phyloP scores from a whole-genome alignment of 345 rosid species.

The Crucihimalaya himalaica region DNA sequence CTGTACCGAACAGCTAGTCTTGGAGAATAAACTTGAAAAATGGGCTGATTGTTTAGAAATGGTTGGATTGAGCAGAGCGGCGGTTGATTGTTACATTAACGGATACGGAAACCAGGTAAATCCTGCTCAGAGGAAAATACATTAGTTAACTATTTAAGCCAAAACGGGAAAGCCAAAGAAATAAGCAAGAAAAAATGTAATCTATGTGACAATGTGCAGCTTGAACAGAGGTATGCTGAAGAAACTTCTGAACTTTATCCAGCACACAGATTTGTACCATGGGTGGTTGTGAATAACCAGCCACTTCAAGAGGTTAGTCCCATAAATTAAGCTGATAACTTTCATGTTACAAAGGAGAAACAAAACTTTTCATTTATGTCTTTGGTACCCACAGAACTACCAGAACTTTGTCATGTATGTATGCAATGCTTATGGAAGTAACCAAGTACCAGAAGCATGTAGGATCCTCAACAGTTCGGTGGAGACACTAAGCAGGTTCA shows the following conservation, averaged over 20 bases:
- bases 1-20: slow-evolving; percentile 52
- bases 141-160: neutral
- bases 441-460: slow-evolving; percentile 54
- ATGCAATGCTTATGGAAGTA: slow-evolving; percentile 63
- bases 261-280: slow-evolving; percentile 63
- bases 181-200: neutral
- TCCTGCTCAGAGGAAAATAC: neutral
- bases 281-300: slow-evolving; percentile 65
- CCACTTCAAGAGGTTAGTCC: slow-evolving; percentile 53
- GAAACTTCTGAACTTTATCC: slow-evolving; percentile 64
- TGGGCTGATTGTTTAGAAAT: slow-evolving; percentile 56
- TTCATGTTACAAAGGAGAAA: slow-evolving; percentile 7
- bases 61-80: slow-evolving; percentile 45
- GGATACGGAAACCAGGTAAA: slow-evolving; percentile 58
- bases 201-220: slow-evolving; percentile 39
- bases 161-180: neutral
- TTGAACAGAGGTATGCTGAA: slow-evolving; percentile 49
- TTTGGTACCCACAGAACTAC: slow-evolving; percentile 52
- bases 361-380: neutral
- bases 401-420: slow-evolving; percentile 50
- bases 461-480: slow-evolving; percentile 19
- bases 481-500: slow-evolving; percentile 27
- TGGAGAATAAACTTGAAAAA: slow-evolving; percentile 45
- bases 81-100: slow-evolving; percentile 54
- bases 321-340: neutral